Base-by-base conservation (phyloP, 352 stramenopile species). In the Pythium aristosporum region DNA sequence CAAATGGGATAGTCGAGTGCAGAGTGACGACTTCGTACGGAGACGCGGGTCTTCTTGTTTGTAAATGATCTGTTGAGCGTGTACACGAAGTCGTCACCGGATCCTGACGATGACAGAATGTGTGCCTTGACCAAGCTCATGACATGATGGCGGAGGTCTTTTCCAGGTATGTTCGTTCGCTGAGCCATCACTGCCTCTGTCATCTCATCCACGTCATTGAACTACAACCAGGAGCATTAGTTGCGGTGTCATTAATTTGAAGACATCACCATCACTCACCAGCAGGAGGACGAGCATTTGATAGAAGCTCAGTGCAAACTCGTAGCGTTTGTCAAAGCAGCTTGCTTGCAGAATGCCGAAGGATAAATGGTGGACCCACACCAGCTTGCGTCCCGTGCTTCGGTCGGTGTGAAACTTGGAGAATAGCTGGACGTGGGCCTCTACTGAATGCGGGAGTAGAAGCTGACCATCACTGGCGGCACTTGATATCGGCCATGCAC, bases 221-320 rank as follows among this genome's bases (percentile, higher is more conserved):
- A 95, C 87, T 95, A 34, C 30, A 42, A 42, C 25, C 15, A n/a
- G 51, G 13, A 49, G 25, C 10, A 44, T 53, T 58, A 48, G 1
- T 55, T 50, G 21, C 18, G 3, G 21, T 50, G n/a, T 8, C 44
- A 30, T 50, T 50, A 1, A 11, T 21, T 50, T 18, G 10, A 54
- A 30, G 21, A 54, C 23, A 30, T 9, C 11, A 39, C 5, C 8
- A n/a, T 7, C 18, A 56, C 57, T 56, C 67, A 93, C 87, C 73
- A 86, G 73, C 18, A 94, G 61, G 18, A 95, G 64, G 47, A 94
- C 75, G 15, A 94, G 53, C 68, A 95, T 92, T 61, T 95, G 87
- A 34, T 92, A 92, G 46, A 94, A 92, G 64, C 83, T 95, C 13
- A 92, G 67, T 8, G 82, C 76, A 41, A 94, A 84, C 47, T 95